These are phyloP conservation scores for Oidiodendron maius DNA, from an alignment of 495 filamentous ascomycete genomes.

Conservation along the genomic window DNA sequence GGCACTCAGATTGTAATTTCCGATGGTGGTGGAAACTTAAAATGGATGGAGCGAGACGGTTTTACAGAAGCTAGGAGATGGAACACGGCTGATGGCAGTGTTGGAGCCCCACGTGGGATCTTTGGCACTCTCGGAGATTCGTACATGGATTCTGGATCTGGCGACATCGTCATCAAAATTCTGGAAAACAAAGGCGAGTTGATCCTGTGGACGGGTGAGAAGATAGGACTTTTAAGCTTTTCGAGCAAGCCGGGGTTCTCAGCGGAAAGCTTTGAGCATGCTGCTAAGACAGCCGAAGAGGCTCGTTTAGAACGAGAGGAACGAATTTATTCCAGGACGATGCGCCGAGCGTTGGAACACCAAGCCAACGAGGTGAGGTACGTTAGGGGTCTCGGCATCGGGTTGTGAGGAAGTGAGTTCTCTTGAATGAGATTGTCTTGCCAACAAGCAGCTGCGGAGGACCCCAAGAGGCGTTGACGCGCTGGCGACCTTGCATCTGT, in stretches of 20 bases:
- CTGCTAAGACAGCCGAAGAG: constrained; percentile 33
- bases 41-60: constrained; percentile 89
- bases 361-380: constrained; percentile 82
- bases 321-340: constrained; percentile 55
- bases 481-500: not conserved
- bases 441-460: too few relatives aligned
- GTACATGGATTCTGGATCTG: constrained; percentile 34
- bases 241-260: constrained; percentile 42
- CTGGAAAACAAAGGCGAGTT: constrained; percentile 59
- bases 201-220: constrained; percentile 76
- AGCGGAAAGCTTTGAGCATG: constrained; percentile 40
- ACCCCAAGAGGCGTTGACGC: not conserved
- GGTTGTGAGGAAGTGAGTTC: constrained; percentile 14
- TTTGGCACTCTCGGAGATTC: constrained; percentile 37
- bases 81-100: constrained; percentile 54
- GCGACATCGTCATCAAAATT: constrained; percentile 67
- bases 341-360: constrained; percentile 69
- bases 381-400: constrained; percentile 61
- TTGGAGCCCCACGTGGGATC: constrained; percentile 28
- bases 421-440: too few relatives aligned
- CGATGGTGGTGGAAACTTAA: constrained; percentile 77
- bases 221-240: constrained; percentile 64
- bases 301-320: constrained; percentile 37
- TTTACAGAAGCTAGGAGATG: constrained; percentile 71
- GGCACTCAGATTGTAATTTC: constrained; percentile 80